Conservation (phyloP, 176 grass and related monocot species). For the Triticum aestivum region DNA sequence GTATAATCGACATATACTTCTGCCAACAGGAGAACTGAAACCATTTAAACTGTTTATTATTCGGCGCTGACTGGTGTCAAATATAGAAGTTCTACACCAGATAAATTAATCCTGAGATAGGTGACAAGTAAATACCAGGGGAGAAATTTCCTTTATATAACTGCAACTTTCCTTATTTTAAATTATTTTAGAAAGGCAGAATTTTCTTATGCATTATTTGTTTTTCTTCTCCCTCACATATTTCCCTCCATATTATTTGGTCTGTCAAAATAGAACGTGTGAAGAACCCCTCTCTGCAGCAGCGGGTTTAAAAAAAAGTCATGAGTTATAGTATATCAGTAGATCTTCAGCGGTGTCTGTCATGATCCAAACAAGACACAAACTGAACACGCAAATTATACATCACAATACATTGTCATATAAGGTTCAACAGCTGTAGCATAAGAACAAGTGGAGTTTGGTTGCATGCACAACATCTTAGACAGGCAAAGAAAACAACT, state of each 20-base stretch:
- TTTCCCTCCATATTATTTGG: neutral
- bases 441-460: neutral
- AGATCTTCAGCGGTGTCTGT: neutral
- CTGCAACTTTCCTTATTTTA: neutral
- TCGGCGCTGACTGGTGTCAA: neutral
- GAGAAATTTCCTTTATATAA: neutral
- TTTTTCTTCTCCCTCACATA: neutral
- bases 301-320: neutral
- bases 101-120: constrained; percentile 4
- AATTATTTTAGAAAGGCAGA: neutral
- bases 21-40: neutral
- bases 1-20: constrained; percentile 8
- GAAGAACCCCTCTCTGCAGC: neutral
- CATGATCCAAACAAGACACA: neutral
- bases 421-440: neutral
- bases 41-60: constrained; percentile 1
- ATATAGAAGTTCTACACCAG: constrained; percentile 3
- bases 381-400: neutral
- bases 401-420: neutral
- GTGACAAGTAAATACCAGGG: neutral
- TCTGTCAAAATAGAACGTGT: neutral
- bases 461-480: neutral
- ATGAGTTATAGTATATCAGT: neutral
- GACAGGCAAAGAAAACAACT: neutral
- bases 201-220: neutral